Conservation (phyloP, 2,329 filamentous ascomycete species). For the Penicillium freii region DNA sequence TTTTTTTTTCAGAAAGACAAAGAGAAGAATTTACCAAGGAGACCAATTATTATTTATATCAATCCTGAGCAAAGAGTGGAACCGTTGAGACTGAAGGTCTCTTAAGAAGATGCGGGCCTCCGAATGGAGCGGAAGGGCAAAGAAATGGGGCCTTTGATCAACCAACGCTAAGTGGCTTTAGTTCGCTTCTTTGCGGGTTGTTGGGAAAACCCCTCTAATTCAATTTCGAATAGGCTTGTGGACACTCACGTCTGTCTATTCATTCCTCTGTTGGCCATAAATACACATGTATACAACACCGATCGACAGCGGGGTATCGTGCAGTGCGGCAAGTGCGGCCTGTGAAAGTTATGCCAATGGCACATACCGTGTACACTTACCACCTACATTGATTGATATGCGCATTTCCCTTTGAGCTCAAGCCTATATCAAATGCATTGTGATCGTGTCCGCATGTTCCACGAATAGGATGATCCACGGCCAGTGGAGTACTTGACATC, state of each 20-base stretch:
- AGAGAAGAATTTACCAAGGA: background rate
- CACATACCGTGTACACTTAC: background rate
- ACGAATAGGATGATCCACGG: background rate
- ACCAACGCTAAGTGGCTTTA: constrained; percentile 9
- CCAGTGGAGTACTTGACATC: background rate
- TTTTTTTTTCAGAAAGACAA: background rate
- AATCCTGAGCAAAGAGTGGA: constrained; percentile 15
- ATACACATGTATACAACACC: background rate
- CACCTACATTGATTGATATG: background rate
- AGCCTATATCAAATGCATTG: background rate
- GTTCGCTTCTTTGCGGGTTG: background rate
- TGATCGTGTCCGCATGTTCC: background rate
- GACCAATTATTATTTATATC: constrained; percentile 13
- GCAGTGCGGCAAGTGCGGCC: constrained; percentile 21
- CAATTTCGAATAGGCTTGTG: background rate
- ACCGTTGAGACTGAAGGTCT: constrained; percentile 7
- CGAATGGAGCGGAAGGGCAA: constrained; percentile 28
- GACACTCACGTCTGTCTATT: background rate
- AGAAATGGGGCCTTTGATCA: constrained; percentile 19
- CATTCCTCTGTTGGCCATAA: background rate
- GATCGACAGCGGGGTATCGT: constrained; percentile 8
- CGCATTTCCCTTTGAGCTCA: background rate
- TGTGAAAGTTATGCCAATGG: constrained; percentile 4
- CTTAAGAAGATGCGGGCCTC: constrained; percentile 16
- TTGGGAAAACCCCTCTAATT: constrained; percentile 2